phyloP scores from a whole-genome alignment of 2,329 filamentous ascomycete species.

The Drechslera avenae region DNA sequence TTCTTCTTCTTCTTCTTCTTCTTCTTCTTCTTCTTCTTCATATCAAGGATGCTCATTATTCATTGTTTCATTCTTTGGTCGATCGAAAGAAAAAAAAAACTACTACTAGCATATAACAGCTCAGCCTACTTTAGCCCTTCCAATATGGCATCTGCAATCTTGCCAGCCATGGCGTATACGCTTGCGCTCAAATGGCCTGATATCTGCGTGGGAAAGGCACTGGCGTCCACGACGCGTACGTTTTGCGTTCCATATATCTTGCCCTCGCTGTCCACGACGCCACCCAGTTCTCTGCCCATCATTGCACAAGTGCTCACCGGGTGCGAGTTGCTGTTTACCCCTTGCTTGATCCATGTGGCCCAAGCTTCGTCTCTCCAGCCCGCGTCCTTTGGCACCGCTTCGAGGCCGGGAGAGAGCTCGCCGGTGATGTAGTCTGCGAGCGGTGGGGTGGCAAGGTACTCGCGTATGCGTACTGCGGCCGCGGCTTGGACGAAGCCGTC shows the following conservation, averaged over 20 bases:
- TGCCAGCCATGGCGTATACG: slow-evolving; percentile 48
- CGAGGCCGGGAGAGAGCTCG: slow-evolving; percentile 30
- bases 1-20: too few species aligned
- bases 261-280: slow-evolving; percentile 42
- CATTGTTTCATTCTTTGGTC: too few species aligned
- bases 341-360: slow-evolving; percentile 29
- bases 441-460: slow-evolving; percentile 36
- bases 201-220: slow-evolving; percentile 42
- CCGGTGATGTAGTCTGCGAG: slow-evolving; percentile 25
- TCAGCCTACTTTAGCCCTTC: too few species aligned
- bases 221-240: slow-evolving; percentile 48
- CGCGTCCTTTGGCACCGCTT: slow-evolving; percentile 27
- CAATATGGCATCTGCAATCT: not conserved
- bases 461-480: slow-evolving; percentile 39
- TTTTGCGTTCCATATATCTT: slow-evolving; percentile 44
- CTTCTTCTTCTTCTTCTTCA: too few species aligned
- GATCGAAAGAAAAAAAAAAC: too few species aligned
- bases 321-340: slow-evolving; percentile 38
- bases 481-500: slow-evolving; percentile 46
- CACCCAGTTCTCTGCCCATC: slow-evolving; percentile 38
- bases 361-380: slow-evolving; percentile 23
- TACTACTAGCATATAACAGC: too few species aligned
- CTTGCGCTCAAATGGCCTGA: slow-evolving; percentile 44
- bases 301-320: slow-evolving; percentile 44
- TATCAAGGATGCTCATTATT: too few species aligned